Base-by-base conservation (phyloP, 495 filamentous ascomycete species). In the Xylaria intraflava region DNA sequence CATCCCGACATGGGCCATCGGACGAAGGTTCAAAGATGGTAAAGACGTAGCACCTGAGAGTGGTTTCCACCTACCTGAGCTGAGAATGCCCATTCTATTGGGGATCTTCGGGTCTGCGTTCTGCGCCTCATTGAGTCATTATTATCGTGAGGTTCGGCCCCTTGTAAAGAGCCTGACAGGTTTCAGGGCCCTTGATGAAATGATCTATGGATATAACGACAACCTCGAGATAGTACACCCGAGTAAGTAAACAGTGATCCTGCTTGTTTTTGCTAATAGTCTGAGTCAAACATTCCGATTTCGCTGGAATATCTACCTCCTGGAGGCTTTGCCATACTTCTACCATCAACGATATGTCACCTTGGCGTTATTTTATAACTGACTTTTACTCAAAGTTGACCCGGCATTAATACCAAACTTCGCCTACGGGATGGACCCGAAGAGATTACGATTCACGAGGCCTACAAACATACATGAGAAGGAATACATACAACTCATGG, bases 21-120 rank as follows among this genome's bases (percentile, higher is more conserved):
- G 93, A 19, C 78, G 93, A 39, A 81, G 82, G 42, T 98, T 95
- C 68, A 65, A 86, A 27, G 76, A 78, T 44, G 93, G 93, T 38
- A 62, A 66, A 29, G 85, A 86, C 48, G 66, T 83, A n/a, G 75
- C 81, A 26, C 71, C 76, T 2, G 65, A 69, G 12, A 58, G 66
- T 2, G 80, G 78, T 3, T 71, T 80, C 23, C 79, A 83, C 10
- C 74, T 92, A 7, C 93, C 93, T 8, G 93, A 98, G 65, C 60
- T 89, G 17, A 83, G 88, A 42, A 72, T 94, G 41, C 87, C 92
- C 0, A 72, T 88, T 1, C 71, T 97, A 48, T 80, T 97, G 76
- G 93, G 93, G 0, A 84, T 97, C 9, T 98, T 92, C 83, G 93
- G 92, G 9, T 90, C 85, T 55, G 93, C 93, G 7, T 96, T 98